phyloP scores from a whole-genome alignment of 495 filamentous ascomycete genomes.

The Lasiosphaeria hispida region DNA sequence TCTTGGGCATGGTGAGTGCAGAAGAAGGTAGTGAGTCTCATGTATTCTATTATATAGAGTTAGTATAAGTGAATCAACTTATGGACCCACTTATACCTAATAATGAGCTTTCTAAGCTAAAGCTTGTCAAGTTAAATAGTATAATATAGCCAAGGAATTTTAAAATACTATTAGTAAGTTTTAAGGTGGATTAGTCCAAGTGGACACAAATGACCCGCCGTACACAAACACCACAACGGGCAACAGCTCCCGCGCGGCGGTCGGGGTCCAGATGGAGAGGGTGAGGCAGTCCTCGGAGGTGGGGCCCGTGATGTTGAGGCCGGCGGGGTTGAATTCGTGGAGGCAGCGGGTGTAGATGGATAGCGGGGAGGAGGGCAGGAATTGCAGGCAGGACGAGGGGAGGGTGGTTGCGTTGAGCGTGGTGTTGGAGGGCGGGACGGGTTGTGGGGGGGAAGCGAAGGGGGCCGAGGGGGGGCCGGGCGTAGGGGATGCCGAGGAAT shows the following conservation, averaged over 20 bases:
- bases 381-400: conserved; percentile 25
- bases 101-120: conserved; percentile 75
- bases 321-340: conserved; percentile 24
- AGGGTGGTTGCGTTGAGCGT: conserved; percentile 16
- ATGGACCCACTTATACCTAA: conserved; percentile 79
- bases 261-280: no score
- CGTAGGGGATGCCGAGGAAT: conserved; percentile 59
- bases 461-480: conserved; percentile 46
- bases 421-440: conserved; percentile 14
- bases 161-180: conserved; percentile 73
- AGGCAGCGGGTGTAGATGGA: conserved; percentile 24
- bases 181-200: conserved; percentile 54
- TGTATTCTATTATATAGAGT: conserved; percentile 60
- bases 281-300: no score
- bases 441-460: conserved; percentile 45
- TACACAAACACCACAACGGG: conserved; percentile 76
- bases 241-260: conserved; percentile 67
- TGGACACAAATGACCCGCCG: conserved; percentile 61
- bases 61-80: conserved; percentile 73
- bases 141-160: conserved; percentile 83
- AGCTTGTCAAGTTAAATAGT: conserved; percentile 78
- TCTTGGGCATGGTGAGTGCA: no score
- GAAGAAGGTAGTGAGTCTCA: conserved; percentile 72
- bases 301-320: no score
- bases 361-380: conserved; percentile 8